phyloP scores from a whole-genome alignment of 2,329 filamentous ascomycete species.

The Ophiosphaerella korrae region DNA sequence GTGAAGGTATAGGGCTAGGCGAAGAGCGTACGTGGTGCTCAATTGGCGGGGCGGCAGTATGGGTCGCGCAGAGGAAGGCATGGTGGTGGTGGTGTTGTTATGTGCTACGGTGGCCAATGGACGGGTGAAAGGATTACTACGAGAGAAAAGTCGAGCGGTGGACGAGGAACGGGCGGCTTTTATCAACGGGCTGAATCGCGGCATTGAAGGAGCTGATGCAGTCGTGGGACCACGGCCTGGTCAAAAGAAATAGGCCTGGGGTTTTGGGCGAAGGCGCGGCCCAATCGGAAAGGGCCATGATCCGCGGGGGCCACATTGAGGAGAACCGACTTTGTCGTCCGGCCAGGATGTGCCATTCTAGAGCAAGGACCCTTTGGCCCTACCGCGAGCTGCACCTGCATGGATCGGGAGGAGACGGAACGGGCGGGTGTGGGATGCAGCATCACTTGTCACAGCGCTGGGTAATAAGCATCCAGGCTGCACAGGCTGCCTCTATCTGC shows the following conservation, averaged over 20 bases:
- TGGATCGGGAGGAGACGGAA: slow-evolving; percentile 2
- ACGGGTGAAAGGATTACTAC: slow-evolving; percentile 21
- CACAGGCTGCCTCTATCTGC: too few species aligned
- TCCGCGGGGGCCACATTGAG: slow-evolving; percentile 16
- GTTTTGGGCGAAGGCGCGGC: slow-evolving; percentile 2
- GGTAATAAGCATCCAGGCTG: too few species aligned
- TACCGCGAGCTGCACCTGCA: background rate
- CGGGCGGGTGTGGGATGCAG: background rate
- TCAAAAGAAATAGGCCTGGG: slow-evolving; percentile 34
- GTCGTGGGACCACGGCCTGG: slow-evolving; percentile 35
- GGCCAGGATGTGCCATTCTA: background rate
- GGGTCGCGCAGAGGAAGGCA: slow-evolving; percentile 46
- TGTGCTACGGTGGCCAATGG: slow-evolving; percentile 43
- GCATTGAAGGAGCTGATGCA: slow-evolving; percentile 43
- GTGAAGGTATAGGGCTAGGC: background rate
- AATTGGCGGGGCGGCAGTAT: slow-evolving; percentile 43
- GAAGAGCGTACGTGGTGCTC: slow-evolving; percentile 43
- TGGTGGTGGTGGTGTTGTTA: slow-evolving; percentile 19
- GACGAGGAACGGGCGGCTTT: slow-evolving; percentile 37
- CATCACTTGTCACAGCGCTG: too few species aligned
- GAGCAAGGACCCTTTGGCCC: background rate
- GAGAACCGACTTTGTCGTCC: slow-evolving; percentile 12
- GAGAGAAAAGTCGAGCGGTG: slow-evolving; percentile 22
- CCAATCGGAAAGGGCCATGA: slow-evolving; percentile 35
- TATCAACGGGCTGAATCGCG: slow-evolving; percentile 39